Percentiles rank a stretch among this genome's conserved stretches.
Evolutionary conservation across 1,284 basidiomycete species (phyloP).

Genomic region (Cutaneotrichosporon sp.): DNA sequence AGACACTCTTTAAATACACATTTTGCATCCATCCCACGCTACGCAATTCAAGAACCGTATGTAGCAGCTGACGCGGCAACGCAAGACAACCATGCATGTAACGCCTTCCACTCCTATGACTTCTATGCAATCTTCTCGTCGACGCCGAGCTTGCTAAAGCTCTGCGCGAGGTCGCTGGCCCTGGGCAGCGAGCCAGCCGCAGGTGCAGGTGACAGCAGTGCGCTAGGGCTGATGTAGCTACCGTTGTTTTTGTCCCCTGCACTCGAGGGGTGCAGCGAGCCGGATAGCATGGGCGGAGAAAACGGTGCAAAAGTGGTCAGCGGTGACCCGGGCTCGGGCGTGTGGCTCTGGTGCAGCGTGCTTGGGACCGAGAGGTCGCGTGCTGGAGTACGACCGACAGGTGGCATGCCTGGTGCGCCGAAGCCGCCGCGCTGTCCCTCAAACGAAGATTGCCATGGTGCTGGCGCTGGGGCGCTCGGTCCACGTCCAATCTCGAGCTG

Average conservation of each 20-base stretch:
- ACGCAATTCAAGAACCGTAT: too few species aligned
- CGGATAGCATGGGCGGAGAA: slow-evolving; percentile 32
- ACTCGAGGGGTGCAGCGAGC: slow-evolving; percentile 26
- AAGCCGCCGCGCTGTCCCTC: slow-evolving; percentile 18
- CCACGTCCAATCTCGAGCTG: slow-evolving; percentile 45
- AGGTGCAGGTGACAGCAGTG: slow-evolving; percentile 38
- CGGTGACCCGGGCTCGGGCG: slow-evolving; percentile 27
- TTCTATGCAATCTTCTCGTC: not conserved
- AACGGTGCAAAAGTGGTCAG: slow-evolving; percentile 48
- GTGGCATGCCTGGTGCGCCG: slow-evolving; percentile 20
- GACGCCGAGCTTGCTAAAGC: slow-evolving; percentile 26
- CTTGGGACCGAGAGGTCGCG: slow-evolving; percentile 21
- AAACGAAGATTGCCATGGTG: slow-evolving; percentile 13
- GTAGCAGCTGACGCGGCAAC: too few species aligned
- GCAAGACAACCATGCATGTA: not conserved
- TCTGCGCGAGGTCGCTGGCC: slow-evolving; percentile 22
- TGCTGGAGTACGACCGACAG: not conserved
- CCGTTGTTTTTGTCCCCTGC: slow-evolving; percentile 13
- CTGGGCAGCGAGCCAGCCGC: not conserved
- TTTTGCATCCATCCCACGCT: too few species aligned
- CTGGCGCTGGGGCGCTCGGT: slow-evolving; percentile 10
- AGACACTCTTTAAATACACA: too few species aligned
- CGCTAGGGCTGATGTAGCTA: slow-evolving; percentile 43
- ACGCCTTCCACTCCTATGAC: not conserved
- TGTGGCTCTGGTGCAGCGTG: slow-evolving; percentile 18